Evolutionary conservation across 1,284 basidiomycete genomes (phyloP).

Genomic region (Bjerkandera adusta): DNA sequence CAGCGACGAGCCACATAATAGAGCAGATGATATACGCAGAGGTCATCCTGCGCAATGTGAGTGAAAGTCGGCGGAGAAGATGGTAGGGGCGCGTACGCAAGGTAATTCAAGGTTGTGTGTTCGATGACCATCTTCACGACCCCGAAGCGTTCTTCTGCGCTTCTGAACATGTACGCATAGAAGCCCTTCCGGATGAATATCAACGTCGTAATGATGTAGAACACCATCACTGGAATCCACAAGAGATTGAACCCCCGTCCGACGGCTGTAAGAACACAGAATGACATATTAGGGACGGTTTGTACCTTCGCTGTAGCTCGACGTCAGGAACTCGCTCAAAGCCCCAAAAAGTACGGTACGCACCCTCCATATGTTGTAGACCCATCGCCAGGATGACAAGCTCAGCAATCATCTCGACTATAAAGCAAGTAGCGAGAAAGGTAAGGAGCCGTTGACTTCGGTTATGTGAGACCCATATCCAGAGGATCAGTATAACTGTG

Average conservation of each 20-base stretch:
- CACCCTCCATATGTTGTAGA: conserved; percentile 18
- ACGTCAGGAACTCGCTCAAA: background rate
- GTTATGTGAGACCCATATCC: conserved; percentile 28
- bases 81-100: conserved; percentile 20
- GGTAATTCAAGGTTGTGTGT: conserved; percentile 25
- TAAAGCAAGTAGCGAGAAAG: conserved; percentile 16
- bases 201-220: conserved; percentile 20
- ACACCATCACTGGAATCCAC: conserved; percentile 26
- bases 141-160: conserved; percentile 11
- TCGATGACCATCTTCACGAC: conserved; percentile 26
- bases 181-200: conserved; percentile 24
- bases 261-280: conserved; percentile 18
- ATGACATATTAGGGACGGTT: conserved; percentile 15
- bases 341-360: conserved; percentile 9
- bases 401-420: conserved; percentile 18
- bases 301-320: conserved; percentile 14
- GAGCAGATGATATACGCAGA: conserved; percentile 23
- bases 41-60: conserved; percentile 22
- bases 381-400: conserved; percentile 18
- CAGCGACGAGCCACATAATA: conserved; percentile 23
- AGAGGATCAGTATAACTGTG: conserved; percentile 25
- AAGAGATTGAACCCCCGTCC: conserved; percentile 19
- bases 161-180: conserved; percentile 6
- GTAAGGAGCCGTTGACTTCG: conserved; percentile 20
- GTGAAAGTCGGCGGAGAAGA: background rate